Conservation (phyloP, 73 alveolate genomes). For the Paramecium primaurelia region DNA sequence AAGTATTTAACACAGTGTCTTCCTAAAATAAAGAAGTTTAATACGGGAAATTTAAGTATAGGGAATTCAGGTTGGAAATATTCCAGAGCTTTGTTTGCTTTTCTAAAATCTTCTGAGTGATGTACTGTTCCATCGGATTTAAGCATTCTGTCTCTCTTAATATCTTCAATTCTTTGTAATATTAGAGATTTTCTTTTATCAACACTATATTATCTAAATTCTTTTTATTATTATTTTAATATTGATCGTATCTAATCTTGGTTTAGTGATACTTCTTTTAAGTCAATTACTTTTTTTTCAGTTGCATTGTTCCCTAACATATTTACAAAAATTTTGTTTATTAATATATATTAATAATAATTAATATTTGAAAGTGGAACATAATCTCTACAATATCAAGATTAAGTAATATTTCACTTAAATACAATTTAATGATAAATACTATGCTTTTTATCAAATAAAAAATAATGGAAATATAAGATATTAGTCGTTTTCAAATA, state of each 20-base stretch:
- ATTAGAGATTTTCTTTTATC: background rate
- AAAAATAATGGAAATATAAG: background rate
- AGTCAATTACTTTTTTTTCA: background rate
- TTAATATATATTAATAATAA: background rate
- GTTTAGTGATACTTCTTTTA: background rate
- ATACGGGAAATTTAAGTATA: slow-evolving; percentile 27
- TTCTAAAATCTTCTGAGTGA: slow-evolving; percentile 14
- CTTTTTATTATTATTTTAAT: background rate
- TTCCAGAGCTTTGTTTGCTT: background rate
- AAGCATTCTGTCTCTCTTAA: background rate
- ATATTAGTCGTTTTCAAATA: background rate
- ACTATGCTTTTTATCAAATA: background rate
- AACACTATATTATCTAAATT: background rate
- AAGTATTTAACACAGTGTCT: slow-evolving; percentile 37
- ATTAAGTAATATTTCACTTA: background rate
- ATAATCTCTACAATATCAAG: background rate
- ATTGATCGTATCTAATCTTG: background rate
- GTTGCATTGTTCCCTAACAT: background rate
- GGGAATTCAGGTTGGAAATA: slow-evolving; percentile 17
- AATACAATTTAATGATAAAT: background rate
- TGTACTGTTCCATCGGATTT: slow-evolving; percentile 39
- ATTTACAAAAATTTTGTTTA: background rate
- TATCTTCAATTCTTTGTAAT: background rate
- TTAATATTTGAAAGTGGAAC: background rate
- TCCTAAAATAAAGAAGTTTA: background rate